Base-by-base conservation (phyloP, 257 asterid species). In the Handroanthus guayacan region DNA sequence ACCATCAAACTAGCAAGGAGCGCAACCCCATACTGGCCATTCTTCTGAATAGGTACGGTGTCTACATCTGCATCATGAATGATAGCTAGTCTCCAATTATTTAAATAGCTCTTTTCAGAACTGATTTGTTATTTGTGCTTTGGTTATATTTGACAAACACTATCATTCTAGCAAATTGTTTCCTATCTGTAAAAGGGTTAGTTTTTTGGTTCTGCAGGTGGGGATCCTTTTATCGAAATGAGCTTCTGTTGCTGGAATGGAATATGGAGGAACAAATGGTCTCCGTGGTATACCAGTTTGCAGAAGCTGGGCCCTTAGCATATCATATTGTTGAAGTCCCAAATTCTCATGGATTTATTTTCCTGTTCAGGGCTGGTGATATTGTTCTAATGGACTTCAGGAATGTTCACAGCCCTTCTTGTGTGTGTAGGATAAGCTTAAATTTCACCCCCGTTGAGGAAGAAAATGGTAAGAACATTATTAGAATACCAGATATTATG, bases 291-390 rank as follows among this genome's bases (percentile, higher is more conserved):
- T 95, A 84, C 83, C 94, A 90, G 83, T 86, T 84, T 84, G 86
- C 88, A 36, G 99, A 95, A 85, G 87, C 91, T 62, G 98, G 96
- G 72, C 98, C 98, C 12, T 78, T 93, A 67, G 92, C 96, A 16
- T 91, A 89, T 83, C 88, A 93, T 80, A 88, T 95, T 39, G 93
- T 90, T 75, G 97, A 95, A 86, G 97, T 95, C 82, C 99, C 99
- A 67, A 85, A 80, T 55, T 87, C 93, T 72, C 88, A 81, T 81
- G 98, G 99, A 80, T 88, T 85, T 67, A 90, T 89, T 71, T 84
- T 95, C 81, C 86, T 95, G 75, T 90, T 95, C 71, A 90, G 98
- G 86, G 97, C 89, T 64, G 99, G 98, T 57, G 98, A 95, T 84
- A 90, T 90, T 39, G 88, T 86, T 31, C 83, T 95, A 48, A 91